Evolutionary conservation across 2,329 filamentous ascomycete species (phyloP), one percentile per base, ranked within the genome.

Genomic region (Alternaria arbusti): DNA sequence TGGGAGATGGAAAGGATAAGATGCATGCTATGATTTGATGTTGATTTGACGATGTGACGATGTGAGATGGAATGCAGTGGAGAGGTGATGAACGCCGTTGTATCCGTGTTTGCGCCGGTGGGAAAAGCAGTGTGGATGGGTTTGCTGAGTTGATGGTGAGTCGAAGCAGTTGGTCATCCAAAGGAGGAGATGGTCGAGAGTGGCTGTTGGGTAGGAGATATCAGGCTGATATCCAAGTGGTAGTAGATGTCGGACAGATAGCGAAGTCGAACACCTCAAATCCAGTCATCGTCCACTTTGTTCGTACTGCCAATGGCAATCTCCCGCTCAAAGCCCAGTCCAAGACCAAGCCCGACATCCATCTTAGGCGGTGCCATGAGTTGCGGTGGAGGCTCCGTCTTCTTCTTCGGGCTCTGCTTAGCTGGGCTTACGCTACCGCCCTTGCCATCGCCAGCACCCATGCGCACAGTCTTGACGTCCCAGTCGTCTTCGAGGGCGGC

Each of bases 401-500:
- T 78, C 74, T 80, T 80, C 71, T 81, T 82, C 22, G 78, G 81
- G 26, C 81, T 82, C 68, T 78, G 80, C 66, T 80, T 74, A 63
- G 79, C 61, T 1, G 77, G 77, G 51, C 74, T 79, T 0, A 68
- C 69, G 10, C 67, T 71, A 22, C 68, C 63, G 30, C 68, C 63
- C 40, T 79, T 81, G 17, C 71, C 76, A 61, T 82, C 77, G 20
- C 80, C 76, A 49, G 84, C 82, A 0, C 92, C 92, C 78, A 91
- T 93, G 56, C 94, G 86, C 23, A 98, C 94, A 73, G 91, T 89
- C 56, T 87, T 86, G 46, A 94, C 90, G 54, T 93, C 89, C 95
- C 96, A 99, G 49, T 89, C 92, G 79, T 99, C 96, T 64, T 94
- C 94, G 26, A 85, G 86, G 0, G 93, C 94, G 1, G 95, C 96